A percentile compares a stretch with the other conserved stretches of the same genome.
These are phyloP conservation scores for Fusarium miscanthi DNA, from an alignment of 2,329 filamentous ascomycete species.

Conservation along the genomic window DNA sequence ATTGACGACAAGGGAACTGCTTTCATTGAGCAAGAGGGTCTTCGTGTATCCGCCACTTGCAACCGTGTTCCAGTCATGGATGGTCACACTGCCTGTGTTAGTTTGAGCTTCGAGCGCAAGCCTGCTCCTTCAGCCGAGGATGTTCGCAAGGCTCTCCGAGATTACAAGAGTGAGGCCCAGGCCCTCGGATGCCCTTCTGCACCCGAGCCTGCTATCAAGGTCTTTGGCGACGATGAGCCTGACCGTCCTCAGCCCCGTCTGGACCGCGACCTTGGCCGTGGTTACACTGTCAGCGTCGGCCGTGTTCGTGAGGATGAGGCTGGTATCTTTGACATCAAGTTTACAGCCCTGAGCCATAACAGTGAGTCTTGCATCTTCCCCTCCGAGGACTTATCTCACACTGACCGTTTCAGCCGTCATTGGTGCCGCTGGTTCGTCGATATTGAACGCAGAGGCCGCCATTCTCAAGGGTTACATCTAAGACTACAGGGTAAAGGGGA, in stretches of 20 bases:
- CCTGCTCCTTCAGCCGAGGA: conserved; percentile 79
- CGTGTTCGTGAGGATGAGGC: conserved; percentile 86
- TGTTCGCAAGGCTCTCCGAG: conserved; percentile 81
- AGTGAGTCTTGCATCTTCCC: conserved; percentile 57
- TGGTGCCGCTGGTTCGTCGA: conserved; percentile 94
- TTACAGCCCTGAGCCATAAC: conserved; percentile 89
- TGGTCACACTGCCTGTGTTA: conserved; percentile 95
- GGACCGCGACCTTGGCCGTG: conserved; percentile 84
- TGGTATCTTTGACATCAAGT: conserved; percentile 93
- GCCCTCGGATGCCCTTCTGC: conserved; percentile 88
- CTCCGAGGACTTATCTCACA: not conserved
- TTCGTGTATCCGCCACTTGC: conserved; percentile 87
- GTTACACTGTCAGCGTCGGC: conserved; percentile 92
- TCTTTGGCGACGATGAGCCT: conserved; percentile 79
- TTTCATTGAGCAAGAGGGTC: conserved; percentile 78
- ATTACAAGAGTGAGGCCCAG: conserved; percentile 85
- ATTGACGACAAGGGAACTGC: conserved; percentile 78
- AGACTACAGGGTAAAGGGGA: conserved; percentile 13
- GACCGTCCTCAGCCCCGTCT: conserved; percentile 92
- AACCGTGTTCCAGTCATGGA: conserved; percentile 96
- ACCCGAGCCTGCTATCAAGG: conserved; percentile 81
- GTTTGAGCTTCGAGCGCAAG: conserved; percentile 80
- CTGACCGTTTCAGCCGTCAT: conserved; percentile 73
- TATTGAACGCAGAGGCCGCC: conserved; percentile 92
- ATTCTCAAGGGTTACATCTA: conserved; percentile 88